Evolutionary conservation across 2,329 filamentous ascomycete species (phyloP), one percentile per base, ranked within the genome.

Genomic region (Fusarium tuaranense): DNA sequence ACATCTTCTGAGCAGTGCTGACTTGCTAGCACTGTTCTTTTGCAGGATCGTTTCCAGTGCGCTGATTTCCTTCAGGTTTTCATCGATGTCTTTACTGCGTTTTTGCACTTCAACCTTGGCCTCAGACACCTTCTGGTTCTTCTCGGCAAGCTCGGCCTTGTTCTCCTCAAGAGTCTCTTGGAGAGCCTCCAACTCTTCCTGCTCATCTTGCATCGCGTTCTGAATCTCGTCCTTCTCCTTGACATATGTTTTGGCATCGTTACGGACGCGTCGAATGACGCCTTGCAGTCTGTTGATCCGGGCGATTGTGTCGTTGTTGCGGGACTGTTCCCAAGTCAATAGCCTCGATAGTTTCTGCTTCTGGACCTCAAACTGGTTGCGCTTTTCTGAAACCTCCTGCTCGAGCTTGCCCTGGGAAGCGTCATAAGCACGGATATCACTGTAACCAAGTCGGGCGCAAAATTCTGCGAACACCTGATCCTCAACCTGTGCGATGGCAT

Each of bases 351-450:
- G 86, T 48, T 92, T 91, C 78, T 94, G 92, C 80, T 92, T 93
- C 81, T 99, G 97, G 5, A 93, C 92, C 66, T 93, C 93, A 78
- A 98, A 98, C 75, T 95, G 92, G 63, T 94, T 92, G 72, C 94
- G 94, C 86, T 95, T 95, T 83, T 97, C 92, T 1, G 92, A 92
- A 53, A 94, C 94, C 81, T 98, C 95, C 81, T 98, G 94, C 82
- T 98, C 95, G 59, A 97, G 86, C 48, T 93, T 95, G 59, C 97
- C 96, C 83, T 98, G 97, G 76, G 97, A 95, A 30, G 93, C 93
- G 81, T 98, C 95, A 79, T 98, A 99, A 68, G 95, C 94, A 68
- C 96, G 94, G 74, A 99, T 97, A 78, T 97, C 93, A 68, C 90
- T 88, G 81, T 98, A 98, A 1, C 95, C 95, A 22, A 98, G 90